Conservation (phyloP, 768 basidiomycete species). For the Calocybe indica region DNA sequence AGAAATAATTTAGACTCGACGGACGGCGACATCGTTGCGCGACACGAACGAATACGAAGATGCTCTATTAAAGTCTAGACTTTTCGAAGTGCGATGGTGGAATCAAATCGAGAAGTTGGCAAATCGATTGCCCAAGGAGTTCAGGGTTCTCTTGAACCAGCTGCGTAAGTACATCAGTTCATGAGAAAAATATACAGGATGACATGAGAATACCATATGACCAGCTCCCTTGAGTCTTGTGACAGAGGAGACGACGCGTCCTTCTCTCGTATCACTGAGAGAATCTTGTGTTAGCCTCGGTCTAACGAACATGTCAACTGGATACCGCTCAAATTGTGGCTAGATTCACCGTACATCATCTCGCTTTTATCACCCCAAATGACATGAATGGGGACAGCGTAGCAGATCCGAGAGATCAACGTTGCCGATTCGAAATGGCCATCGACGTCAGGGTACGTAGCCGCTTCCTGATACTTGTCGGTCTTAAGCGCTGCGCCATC, state of each 20-base stretch:
- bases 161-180: conserved; percentile 13
- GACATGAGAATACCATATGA: conserved; percentile 30
- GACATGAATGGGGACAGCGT: conserved; percentile 34
- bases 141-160: conserved; percentile 41
- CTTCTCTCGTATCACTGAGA: conserved; percentile 32
- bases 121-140: conserved; percentile 27
- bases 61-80: conserved; percentile 7
- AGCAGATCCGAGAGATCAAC: conserved; percentile 27
- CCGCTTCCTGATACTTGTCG: conserved; percentile 36
- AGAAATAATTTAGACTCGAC: too few species aligned
- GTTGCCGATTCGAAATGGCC: conserved; percentile 35
- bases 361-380: conserved; percentile 43
- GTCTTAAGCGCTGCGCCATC: conserved; percentile 34
- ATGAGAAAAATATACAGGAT: background rate
- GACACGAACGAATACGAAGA: too few species aligned
- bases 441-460: conserved; percentile 37
- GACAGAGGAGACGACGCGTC: conserved; percentile 35
- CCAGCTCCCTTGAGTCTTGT: conserved; percentile 36
- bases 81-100: conserved; percentile 6
- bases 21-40: too few species aligned
- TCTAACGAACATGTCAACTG: conserved; percentile 16
- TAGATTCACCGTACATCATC: conserved; percentile 28
- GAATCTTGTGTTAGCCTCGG: conserved; percentile 40
- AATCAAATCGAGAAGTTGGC: conserved; percentile 25
- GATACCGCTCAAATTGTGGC: background rate